A percentile compares a stretch with the other conserved stretches of the same genome.
phyloP scores from a whole-genome alignment of 306 rosid genomes.

The Gastrolobium bilobum region DNA sequence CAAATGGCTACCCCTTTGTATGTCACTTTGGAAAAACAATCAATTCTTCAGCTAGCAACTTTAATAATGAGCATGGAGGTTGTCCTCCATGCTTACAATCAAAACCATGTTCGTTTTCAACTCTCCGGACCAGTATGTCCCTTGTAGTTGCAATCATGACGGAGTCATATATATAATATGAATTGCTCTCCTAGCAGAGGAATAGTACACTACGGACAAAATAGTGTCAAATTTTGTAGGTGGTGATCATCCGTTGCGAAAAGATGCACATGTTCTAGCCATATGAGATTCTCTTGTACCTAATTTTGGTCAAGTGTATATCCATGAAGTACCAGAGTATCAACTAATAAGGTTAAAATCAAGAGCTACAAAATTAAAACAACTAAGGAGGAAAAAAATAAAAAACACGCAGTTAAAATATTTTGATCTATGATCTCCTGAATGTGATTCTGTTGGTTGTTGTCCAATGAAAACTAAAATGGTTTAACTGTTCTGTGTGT shows the following conservation, averaged over 20 bases:
- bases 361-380: background rate
- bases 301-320: background rate
- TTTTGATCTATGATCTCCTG: background rate
- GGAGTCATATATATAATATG: conserved; percentile 16
- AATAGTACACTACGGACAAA: background rate
- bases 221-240: conserved; percentile 32
- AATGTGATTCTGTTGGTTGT: background rate
- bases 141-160: conserved; percentile 33
- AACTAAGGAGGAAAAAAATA: background rate
- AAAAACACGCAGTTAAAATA: no score
- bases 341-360: background rate
- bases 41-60: conserved; percentile 24
- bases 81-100: conserved; percentile 51
- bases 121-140: conserved; percentile 58
- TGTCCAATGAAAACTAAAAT: background rate
- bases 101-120: conserved; percentile 55
- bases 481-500: background rate
- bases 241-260: background rate
- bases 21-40: conserved; percentile 43
- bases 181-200: conserved; percentile 26
- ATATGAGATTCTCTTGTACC: background rate
- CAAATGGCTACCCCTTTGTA: conserved; percentile 23
- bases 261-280: background rate
- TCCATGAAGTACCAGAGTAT: background rate
- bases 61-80: conserved; percentile 43